Conservation (phyloP, 805 yeast genomes). For the Yamadazyma scolyti region DNA sequence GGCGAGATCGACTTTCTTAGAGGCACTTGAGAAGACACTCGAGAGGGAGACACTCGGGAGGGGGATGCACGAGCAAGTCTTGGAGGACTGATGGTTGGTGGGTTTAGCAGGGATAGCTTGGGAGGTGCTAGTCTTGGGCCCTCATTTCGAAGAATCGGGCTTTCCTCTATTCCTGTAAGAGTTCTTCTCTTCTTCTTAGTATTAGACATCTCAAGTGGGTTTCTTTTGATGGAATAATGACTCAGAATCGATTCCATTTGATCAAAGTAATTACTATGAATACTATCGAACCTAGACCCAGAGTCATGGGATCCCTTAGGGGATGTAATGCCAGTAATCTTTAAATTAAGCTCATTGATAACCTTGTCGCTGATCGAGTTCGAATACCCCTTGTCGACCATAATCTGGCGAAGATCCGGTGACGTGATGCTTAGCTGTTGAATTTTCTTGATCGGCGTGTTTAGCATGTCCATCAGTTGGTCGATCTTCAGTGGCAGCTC, state of each 20-base stretch:
- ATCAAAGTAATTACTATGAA: constrained; percentile 24
- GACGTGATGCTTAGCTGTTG: constrained; percentile 28
- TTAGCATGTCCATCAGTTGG: constrained; percentile 13
- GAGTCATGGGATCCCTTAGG: no score
- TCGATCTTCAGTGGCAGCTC: not conserved
- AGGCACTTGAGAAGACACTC: not conserved
- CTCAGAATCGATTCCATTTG: constrained; percentile 48
- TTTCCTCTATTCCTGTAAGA: constrained; percentile 39
- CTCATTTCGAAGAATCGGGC: constrained; percentile 7
- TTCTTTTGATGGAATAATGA: constrained; percentile 42
- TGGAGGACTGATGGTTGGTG: not conserved
- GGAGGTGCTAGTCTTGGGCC: not conserved
- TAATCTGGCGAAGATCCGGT: constrained; percentile 21
- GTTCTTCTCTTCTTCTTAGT: constrained; percentile 28
- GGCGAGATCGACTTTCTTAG: constrained; percentile 27
- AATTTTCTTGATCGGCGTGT: constrained; percentile 40
- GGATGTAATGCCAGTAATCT: constrained; percentile 11
- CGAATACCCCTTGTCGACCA: constrained; percentile 46
- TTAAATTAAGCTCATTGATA: constrained; percentile 41
- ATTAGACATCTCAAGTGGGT: not conserved
- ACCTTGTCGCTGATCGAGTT: constrained; percentile 44
- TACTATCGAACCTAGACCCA: not conserved
- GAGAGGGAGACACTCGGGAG: not conserved
- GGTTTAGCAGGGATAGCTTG: not conserved
- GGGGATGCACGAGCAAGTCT: no score